phyloP scores from a whole-genome alignment of 345 rosid genomes.

The Conringia planisiliqua region DNA sequence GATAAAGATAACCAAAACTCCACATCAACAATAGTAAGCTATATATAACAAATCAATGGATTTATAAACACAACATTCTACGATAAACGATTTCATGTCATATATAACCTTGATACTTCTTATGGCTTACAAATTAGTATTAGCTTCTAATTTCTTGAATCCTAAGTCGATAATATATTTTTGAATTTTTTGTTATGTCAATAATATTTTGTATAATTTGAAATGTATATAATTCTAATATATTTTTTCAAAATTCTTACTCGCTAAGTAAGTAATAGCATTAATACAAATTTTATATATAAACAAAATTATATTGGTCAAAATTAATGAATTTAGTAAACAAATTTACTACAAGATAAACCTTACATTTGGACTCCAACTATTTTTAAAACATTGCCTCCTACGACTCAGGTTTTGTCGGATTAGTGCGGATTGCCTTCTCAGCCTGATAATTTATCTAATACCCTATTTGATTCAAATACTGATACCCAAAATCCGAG shows the following conservation, averaged over 20 bases:
- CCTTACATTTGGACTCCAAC: neutral
- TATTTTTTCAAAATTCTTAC: neutral
- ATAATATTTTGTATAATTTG: neutral
- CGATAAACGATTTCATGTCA: too few species aligned
- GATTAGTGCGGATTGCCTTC: constrained; percentile 34
- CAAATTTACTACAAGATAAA: neutral
- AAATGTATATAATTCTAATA: neutral
- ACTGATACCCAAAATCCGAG: too few species aligned
- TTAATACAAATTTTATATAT: too few species aligned
- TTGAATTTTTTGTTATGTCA: too few species aligned
- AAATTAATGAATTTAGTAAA: neutral
- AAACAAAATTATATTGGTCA: neutral
- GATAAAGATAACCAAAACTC: too few species aligned
- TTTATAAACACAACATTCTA: neutral
- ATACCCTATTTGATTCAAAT: too few species aligned
- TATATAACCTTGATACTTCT: too few species aligned
- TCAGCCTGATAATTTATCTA: neutral
- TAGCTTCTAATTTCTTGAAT: neutral
- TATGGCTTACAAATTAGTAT: too few species aligned
- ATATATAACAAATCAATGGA: neutral
- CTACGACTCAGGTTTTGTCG: constrained; percentile 45
- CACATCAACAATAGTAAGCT: neutral
- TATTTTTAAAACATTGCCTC: neutral
- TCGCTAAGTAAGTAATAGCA: neutral
- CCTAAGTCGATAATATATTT: neutral